These are phyloP conservation scores for Dalbergia cultrata DNA, from an alignment of 306 rosid species.

Conservation along the genomic window DNA sequence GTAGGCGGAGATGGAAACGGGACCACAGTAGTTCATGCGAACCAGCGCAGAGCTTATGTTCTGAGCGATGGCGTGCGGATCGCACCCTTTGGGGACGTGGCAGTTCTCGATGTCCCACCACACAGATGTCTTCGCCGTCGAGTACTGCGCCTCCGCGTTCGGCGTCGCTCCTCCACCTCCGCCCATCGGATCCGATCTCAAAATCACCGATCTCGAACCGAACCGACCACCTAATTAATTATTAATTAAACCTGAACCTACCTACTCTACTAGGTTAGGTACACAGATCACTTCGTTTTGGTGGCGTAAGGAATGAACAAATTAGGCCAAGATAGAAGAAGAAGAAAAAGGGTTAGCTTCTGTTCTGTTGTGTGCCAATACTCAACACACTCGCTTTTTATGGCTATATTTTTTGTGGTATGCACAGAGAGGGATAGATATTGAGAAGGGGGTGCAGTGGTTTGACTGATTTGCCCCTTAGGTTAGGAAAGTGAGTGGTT, in stretches of 20 bases:
- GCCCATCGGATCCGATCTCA: constrained; percentile 40
- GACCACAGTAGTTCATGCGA: constrained; percentile 76
- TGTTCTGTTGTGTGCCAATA: background rate
- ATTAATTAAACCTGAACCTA: background rate
- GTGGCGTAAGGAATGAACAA: background rate
- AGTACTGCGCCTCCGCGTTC: constrained; percentile 74
- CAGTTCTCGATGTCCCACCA: constrained; percentile 99
- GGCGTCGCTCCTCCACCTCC: constrained; percentile 46
- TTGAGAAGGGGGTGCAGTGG: background rate
- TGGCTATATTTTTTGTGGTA: background rate
- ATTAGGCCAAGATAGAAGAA: background rate
- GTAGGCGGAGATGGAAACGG: constrained; percentile 88
- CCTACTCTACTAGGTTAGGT: no score
- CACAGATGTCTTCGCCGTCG: constrained; percentile 76
- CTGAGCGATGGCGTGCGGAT: constrained; percentile 84
- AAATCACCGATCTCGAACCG: background rate
- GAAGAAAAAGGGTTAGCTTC: background rate
- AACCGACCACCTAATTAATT: background rate
- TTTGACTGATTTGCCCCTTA: constrained; percentile 25
- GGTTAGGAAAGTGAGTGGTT: background rate
- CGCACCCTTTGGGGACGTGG: constrained; percentile 76
- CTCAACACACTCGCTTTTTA: background rate
- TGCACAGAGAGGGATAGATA: background rate
- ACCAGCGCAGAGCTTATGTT: constrained; percentile 85
- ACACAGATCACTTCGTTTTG: no score